These are phyloP conservation scores for Allomyces macrogynus DNA, from an alignment of 192 early-diverging fungal genomes.

Conservation along the genomic window DNA sequence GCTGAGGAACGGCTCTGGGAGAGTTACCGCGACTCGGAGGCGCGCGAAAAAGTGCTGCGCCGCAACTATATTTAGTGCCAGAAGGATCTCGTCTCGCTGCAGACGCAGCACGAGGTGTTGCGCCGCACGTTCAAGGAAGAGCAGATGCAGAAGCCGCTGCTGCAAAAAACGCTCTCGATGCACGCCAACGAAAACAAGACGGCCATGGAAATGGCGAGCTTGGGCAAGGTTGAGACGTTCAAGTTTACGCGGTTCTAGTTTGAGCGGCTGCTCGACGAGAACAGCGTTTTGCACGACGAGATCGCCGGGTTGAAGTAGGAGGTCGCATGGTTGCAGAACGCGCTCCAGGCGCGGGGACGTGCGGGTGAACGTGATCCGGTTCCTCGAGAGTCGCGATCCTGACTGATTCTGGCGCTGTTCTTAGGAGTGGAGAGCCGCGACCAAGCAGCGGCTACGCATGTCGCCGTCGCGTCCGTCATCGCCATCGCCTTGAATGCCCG, in stretches of 20 bases:
- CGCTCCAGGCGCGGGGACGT: background rate
- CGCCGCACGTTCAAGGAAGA: background rate
- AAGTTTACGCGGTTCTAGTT: background rate
- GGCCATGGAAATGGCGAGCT: background rate
- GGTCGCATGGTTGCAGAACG: background rate
- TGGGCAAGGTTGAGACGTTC: background rate
- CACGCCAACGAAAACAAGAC: background rate
- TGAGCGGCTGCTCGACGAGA: background rate
- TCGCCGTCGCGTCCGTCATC: background rate
- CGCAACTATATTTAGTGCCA: slow-evolving; percentile 7
- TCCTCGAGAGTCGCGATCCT: background rate
- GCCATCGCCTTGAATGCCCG: background rate
- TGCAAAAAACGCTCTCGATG: background rate
- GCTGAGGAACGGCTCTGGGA: slow-evolving; percentile 11
- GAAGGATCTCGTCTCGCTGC: background rate
- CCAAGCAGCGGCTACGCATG: background rate
- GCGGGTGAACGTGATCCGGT: background rate
- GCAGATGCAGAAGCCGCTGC: background rate
- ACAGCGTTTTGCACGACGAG: background rate
- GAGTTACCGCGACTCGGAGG: slow-evolving; percentile 6
- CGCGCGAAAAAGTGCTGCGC: slow-evolving; percentile 9
- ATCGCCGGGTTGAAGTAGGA: background rate
- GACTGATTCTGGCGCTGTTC: no score
- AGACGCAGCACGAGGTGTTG: background rate
- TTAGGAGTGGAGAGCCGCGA: background rate